Evolutionary conservation across 495 filamentous ascomycete species (phyloP).

Genomic region (Pseudomonodictys pantanalensis): DNA sequence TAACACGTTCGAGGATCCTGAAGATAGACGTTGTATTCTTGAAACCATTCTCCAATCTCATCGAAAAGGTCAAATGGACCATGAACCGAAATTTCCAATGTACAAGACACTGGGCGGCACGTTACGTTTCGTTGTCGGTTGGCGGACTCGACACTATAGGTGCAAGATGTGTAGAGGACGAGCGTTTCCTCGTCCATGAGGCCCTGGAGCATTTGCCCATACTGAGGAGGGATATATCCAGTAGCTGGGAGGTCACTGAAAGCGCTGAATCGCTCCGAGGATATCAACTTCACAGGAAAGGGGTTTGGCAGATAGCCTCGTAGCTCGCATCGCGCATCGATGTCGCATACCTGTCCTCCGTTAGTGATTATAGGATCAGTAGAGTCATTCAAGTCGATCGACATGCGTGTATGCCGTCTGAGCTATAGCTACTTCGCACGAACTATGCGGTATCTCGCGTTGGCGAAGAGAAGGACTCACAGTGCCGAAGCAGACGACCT

Average conservation of each 20-base stretch:
- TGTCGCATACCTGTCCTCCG: not conserved
- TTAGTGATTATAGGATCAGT: not conserved
- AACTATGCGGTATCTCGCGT: no score
- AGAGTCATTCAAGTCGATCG: not conserved
- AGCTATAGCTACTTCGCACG: not conserved
- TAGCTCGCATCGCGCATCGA: not conserved
- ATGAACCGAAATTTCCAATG: not conserved
- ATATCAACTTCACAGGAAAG: not conserved
- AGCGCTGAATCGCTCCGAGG: not conserved
- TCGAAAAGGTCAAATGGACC: constrained; percentile 2
- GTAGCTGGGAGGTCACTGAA: not conserved
- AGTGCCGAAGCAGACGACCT: not conserved
- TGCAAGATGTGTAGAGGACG: not conserved
- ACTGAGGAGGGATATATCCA: not conserved
- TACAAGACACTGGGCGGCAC: not conserved
- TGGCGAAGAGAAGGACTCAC: no score
- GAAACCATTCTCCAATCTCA: constrained; percentile 1
- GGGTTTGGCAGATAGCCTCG: not conserved
- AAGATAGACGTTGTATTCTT: constrained; percentile 3
- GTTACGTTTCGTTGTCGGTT: not conserved
- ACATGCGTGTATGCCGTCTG: not conserved
- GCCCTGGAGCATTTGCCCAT: constrained; percentile 1
- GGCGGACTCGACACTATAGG: not conserved
- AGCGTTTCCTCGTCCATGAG: not conserved
- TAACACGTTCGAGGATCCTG: not conserved